Conservation (phyloP, 2,329 filamentous ascomycete species). For the Penicillium sp. region DNA sequence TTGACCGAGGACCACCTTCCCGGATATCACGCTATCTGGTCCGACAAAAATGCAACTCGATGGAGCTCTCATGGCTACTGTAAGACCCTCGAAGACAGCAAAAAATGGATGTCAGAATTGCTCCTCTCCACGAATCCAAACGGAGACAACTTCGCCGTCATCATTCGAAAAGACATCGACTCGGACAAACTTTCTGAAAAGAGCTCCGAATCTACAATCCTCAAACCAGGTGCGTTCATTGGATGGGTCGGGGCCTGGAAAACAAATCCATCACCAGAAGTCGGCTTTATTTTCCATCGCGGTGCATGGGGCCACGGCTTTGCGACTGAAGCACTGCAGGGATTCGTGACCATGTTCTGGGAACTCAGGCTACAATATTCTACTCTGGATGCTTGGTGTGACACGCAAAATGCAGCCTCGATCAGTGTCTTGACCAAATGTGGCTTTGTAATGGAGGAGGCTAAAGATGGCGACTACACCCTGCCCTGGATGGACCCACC, state of each 20-base stretch:
- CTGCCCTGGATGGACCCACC: conserved; percentile 11
- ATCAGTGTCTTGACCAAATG: conserved; percentile 5
- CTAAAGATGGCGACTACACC: conserved; percentile 2
- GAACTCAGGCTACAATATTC: background rate
- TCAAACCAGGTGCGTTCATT: conserved; percentile 7
- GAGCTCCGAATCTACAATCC: background rate
- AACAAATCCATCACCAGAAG: conserved; percentile 8
- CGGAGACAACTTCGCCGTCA: conserved; percentile 16
- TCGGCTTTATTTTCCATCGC: conserved; percentile 17
- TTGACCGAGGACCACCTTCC: conserved; percentile 9
- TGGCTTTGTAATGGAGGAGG: conserved; percentile 9
- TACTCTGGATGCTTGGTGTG: conserved; percentile 4
- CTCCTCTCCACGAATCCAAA: conserved; percentile 4
- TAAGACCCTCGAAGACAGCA: conserved; percentile 8
- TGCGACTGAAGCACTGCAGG: conserved; percentile 16
- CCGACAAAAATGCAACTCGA: conserved; percentile 15
- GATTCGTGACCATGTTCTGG: conserved; percentile 11
- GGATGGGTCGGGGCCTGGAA: conserved; percentile 15
- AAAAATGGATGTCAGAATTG: conserved; percentile 14
- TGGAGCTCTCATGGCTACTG: conserved; percentile 18
- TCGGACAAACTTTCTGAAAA: background rate
- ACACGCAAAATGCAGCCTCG: conserved; percentile 10
- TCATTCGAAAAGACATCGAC: conserved; percentile 9
- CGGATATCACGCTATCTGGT: conserved; percentile 18
- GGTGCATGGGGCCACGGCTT: conserved; percentile 16